Evolutionary conservation across 225 moss, liverwort and hornwort genomes (phyloP), one percentile per base, ranked within the genome.

Genomic region (Neckera pumila): DNA sequence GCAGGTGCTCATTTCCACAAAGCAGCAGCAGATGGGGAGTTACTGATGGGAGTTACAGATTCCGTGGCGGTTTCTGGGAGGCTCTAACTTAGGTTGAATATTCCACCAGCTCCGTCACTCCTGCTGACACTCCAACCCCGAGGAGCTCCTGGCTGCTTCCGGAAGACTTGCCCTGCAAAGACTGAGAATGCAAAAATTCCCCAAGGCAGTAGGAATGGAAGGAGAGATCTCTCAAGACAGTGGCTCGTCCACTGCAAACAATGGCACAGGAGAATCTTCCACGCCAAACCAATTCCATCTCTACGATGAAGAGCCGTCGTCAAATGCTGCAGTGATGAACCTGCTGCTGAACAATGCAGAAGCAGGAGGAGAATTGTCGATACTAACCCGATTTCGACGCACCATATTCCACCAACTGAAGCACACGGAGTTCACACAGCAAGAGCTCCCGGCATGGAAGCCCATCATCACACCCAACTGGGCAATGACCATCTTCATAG

Each of bases 381-480:
- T 81, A 60, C 34, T 85, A n/a, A 63, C 62, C 42, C 78, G 38
- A 62, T 76, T 67, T 36, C 42, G 51, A 75, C 16, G 38, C 25
- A 67, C 75, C 72, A 75, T 80, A 80, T 89, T 84, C 54, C 89
- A 86, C 66, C n/a, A 75, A 84, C 60, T 87, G 27, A 84, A 84
- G 51, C 40, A 59, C 74, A 86, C 91, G 42, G 53, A 86, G 67
- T 91, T 91, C 75, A 91, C 86, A 60, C 91, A 86, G 65, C 89
- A 91, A 54, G 87, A 89, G 45, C 75, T 89, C 15, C 87, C 93
- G 53, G 95, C 94, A 64, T 96, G 95, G 89, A 97, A 94, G 85
- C 96, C 96, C 47, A 89, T 98, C 65, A 84, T 97, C 87, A 95
- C 95, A 36, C 95, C 96, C 13, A 92, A 73, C 74, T 95, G 92